phyloP scores from a whole-genome alignment of 2,329 filamentous ascomycete species.

The Alternaria incomplexa region DNA sequence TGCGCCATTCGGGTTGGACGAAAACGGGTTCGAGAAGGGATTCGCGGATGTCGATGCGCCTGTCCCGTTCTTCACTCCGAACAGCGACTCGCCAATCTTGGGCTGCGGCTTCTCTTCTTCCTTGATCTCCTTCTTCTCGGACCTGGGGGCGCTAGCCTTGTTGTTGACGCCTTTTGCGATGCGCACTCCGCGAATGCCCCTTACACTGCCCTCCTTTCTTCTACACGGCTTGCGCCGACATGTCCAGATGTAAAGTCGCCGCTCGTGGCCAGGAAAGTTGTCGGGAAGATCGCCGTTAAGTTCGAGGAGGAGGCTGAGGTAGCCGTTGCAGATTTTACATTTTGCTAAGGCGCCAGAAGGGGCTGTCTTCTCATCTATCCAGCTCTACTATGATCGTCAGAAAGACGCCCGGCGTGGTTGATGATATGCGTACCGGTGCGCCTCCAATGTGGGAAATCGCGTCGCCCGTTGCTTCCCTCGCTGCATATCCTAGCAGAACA shows the following conservation, averaged over 20 bases:
- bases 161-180: constrained; percentile 50
- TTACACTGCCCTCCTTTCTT: constrained; percentile 80
- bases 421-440: constrained; percentile 70
- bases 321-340: constrained; percentile 84
- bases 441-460: constrained; percentile 88
- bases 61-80: constrained; percentile 64
- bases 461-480: constrained; percentile 79
- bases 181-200: constrained; percentile 73
- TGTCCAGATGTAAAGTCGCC: constrained; percentile 84
- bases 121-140: constrained; percentile 26
- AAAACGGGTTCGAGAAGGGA: constrained; percentile 65
- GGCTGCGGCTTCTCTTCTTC: constrained; percentile 47
- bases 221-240: constrained; percentile 81
- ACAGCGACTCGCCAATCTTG: constrained; percentile 71
- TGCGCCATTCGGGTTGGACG: constrained; percentile 49
- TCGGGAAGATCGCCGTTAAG: constrained; percentile 90
- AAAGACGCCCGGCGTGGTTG: background rate
- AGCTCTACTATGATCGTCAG: constrained; percentile 61
- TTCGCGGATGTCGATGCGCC: constrained; percentile 28
- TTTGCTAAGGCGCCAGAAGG: constrained; percentile 79
- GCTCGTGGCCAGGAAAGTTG: constrained; percentile 83
- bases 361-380: constrained; percentile 74
- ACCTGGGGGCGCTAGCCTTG: constrained; percentile 20
- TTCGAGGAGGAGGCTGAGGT: constrained; percentile 86
- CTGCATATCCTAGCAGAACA: constrained; percentile 88